Evolutionary conservation across 345 rosid species (phyloP).

Genomic region (Salix caprea): DNA sequence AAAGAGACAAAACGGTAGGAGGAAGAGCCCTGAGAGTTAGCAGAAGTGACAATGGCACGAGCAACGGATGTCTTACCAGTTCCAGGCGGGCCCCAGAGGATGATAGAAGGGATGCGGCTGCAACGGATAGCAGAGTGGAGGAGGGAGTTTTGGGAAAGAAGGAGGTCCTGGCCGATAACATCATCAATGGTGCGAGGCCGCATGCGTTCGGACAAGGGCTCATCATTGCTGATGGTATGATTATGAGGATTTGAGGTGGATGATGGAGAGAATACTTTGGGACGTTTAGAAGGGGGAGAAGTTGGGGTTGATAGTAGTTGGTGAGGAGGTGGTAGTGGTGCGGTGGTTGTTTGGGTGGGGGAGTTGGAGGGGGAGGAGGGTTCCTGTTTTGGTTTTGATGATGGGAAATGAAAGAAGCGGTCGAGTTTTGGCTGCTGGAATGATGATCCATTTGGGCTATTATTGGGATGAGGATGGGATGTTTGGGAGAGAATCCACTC

Average conservation of each 20-base stretch:
- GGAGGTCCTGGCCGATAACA: constrained; percentile 75
- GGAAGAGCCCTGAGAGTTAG: constrained; percentile 21
- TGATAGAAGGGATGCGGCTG: constrained; percentile 61
- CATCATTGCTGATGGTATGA: too few relatives aligned
- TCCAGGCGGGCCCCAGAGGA: constrained; percentile 91
- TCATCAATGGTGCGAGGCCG: constrained; percentile 66
- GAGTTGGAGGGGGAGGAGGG: constrained; percentile 16
- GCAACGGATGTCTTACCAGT: constrained; percentile 86
- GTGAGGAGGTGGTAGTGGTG: not conserved
- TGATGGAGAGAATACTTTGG: constrained; percentile 4
- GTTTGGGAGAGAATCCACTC: constrained; percentile 57
- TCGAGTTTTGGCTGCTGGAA: constrained; percentile 50
- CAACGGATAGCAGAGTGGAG: constrained; percentile 53
- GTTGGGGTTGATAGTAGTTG: not conserved
- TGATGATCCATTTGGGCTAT: constrained; percentile 5
- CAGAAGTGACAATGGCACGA: constrained; percentile 54
- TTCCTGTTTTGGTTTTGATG: constrained; percentile 17
- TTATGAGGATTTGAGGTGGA: constrained; percentile 13
- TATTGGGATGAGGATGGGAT: constrained; percentile 10
- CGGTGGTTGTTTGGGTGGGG: constrained; percentile 3
- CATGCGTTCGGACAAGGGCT: constrained; percentile 74
- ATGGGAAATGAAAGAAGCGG: constrained; percentile 39
- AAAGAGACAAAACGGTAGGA: constrained; percentile 51
- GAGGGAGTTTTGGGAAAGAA: constrained; percentile 47
- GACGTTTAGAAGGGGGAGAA: constrained; percentile 35